These are phyloP conservation scores for Xylaria sp. DNA, from an alignment of 2,329 filamentous ascomycete genomes.

Conservation along the genomic window DNA sequence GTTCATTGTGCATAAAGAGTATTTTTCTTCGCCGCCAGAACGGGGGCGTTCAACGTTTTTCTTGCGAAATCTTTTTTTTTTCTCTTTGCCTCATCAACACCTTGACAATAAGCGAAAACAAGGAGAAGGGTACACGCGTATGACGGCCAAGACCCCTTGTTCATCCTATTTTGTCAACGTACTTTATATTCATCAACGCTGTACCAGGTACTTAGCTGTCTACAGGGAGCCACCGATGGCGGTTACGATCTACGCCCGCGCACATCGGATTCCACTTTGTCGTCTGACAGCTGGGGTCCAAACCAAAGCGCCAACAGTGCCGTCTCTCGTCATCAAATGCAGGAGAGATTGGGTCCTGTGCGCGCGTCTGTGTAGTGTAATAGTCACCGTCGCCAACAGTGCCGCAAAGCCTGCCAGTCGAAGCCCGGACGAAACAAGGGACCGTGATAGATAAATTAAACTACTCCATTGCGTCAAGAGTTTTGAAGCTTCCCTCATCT, in stretches of 20 bases:
- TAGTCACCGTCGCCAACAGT: slow-evolving; percentile 6
- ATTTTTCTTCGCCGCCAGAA: neutral
- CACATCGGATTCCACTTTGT: slow-evolving; percentile 26
- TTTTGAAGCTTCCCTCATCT: slow-evolving; percentile 20
- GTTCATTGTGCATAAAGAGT: neutral
- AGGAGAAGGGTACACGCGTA: slow-evolving; percentile 1
- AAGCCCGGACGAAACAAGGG: slow-evolving; percentile 8
- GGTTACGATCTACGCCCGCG: slow-evolving; percentile 30
- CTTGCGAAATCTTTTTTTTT: neutral
- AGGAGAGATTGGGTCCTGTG: slow-evolving; percentile 4
- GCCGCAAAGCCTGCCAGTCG: slow-evolving; percentile 11
- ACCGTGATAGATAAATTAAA: slow-evolving; percentile 11
- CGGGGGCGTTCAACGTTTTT: neutral
- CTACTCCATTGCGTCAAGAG: slow-evolving; percentile 20
- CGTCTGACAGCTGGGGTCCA: slow-evolving; percentile 17
- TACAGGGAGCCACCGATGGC: slow-evolving; percentile 19
- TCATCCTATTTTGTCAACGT: neutral
- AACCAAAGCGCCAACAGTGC: slow-evolving; percentile 18
- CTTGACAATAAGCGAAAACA: slow-evolving; percentile 1
- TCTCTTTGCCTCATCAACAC: neutral
- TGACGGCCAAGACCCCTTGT: slow-evolving; percentile 26
- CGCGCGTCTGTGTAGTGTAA: neutral
- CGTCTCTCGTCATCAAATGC: slow-evolving; percentile 10
- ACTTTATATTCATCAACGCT: neutral
- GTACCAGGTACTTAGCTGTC: slow-evolving; percentile 3